phyloP scores from a whole-genome alignment of 441 rosid species.

The Sinapis alba region DNA sequence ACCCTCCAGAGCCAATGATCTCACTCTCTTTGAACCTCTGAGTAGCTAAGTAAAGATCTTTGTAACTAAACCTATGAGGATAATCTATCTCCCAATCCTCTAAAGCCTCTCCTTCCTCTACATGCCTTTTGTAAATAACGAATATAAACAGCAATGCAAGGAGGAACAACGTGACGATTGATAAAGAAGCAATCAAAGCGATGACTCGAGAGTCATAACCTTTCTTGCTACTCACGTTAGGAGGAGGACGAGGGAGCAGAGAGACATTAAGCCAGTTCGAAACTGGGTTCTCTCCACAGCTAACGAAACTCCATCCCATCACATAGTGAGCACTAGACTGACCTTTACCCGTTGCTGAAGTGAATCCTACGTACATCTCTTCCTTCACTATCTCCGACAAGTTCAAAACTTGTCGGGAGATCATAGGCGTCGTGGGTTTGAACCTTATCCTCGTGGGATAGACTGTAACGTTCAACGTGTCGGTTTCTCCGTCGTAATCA shows the following conservation, averaged over 20 bases:
- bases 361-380: constrained; percentile 59
- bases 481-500: constrained; percentile 49
- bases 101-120: constrained; percentile 8
- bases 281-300: constrained; percentile 25
- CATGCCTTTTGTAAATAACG: constrained; percentile 20
- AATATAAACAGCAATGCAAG: constrained; percentile 40
- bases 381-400: constrained; percentile 38
- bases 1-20: constrained; percentile 35
- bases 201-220: constrained; percentile 31
- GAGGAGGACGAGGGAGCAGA: constrained; percentile 39
- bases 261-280: constrained; percentile 46
- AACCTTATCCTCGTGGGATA: constrained; percentile 26
- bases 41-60: constrained; percentile 30
- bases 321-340: constrained; percentile 61
- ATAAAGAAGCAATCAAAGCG: constrained; percentile 50
- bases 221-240: constrained; percentile 13
- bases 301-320: constrained; percentile 63
- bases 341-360: constrained; percentile 57
- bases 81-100: constrained; percentile 39
- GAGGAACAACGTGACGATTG: constrained; percentile 36
- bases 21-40: constrained; percentile 26
- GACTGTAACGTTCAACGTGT: constrained; percentile 43
- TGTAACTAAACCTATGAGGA: constrained; percentile 32
- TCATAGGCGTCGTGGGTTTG: constrained; percentile 48
- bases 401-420: background rate